Base-by-base conservation (phyloP, 2,329 filamentous ascomycete species). In the Penicillium sp. region DNA sequence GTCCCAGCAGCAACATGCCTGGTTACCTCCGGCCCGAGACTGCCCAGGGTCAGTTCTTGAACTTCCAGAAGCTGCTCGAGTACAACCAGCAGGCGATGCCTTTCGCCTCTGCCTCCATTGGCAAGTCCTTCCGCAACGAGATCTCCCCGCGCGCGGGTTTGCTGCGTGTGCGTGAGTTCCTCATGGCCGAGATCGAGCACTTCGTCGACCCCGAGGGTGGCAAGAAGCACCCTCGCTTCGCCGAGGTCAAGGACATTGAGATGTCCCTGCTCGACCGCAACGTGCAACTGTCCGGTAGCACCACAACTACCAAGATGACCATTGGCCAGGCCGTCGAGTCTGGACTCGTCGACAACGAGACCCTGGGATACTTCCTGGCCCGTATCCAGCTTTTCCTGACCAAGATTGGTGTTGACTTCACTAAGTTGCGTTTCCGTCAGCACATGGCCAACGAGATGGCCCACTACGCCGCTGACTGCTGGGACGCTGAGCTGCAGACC, bases 141-240 rank as follows among this genome's bases (percentile, higher is more conserved):
- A 97, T 99, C 64, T 97, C 94, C 0, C 94, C 94, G 8, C 85
- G 94, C 49, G 85, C 90, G 58, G 94, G 94, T 75, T 85, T 99
- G 33, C 78, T 99, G 52, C 89, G 94, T 64, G 94, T 99, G 36
- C 90, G 94, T 65, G 94, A 99, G 74, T 97, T 99, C 78, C 77
- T 97, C 65, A 97, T 99, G 94, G 94, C 93, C 20, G 94, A 99
- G 77, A 96, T 99, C 64, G 94, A 99, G 79, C 94, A 99, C 75
- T 99, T 90, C 69, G 94, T 99, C 61, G 94, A 99, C 67, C 94
- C 94, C 9, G 82, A 94, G 67, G 86, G 91, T 68, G 91, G 91
- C 75, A 99, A 99, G 85, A 95, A 94, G 78, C 94, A 99, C 72
- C 77, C 82, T 46, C 88, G 92, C 50, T 99, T 99, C 75, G 76